Evolutionary conservation across 2,329 filamentous ascomycete species (phyloP), one percentile per base, ranked within the genome.

Genomic region (Talaromyces sp.): DNA sequence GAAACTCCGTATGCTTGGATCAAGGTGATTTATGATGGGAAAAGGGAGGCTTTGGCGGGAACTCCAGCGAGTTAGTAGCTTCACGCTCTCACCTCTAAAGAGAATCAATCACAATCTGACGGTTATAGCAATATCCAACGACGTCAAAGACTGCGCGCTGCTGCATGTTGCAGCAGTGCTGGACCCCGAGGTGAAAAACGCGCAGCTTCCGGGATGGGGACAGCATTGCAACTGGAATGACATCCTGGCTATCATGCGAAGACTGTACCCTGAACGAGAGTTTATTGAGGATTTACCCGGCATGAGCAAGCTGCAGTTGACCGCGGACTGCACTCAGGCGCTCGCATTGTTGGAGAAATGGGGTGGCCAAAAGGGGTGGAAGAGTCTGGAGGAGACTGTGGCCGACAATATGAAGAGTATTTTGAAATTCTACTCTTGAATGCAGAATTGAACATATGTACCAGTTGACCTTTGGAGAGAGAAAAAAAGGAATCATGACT

Each of bases 151-250:
- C 34, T 60, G 59, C 27, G 59, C 59, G 2, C 40, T 56, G 16
- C 42, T 60, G 12, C 59, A 60, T 14, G 52, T 60, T 23, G 53
- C 59, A 34, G 59, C 59, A 34, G 53, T 60, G 5, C 42, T 60
- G 30, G 59, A 60, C 23, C 42, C 59, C 2, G 53, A 60, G 9
- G 53, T 56, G 30, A 56, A 36, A 23, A 60, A 60, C 16, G 36
- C 40, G 40, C 40, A 31, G 14, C 40, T 60, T 30, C 40, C 42
- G 4, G 59, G 40, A 27, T 60, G 59, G 59, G 59, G 59, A 31
- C 28, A 56, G 42, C 33, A 47, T 53, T 60, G 40, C 23, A 60
- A 47, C 42, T 60, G 59, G 59, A 60, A 60, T 51, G 59, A 60
- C 3, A 42, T 60, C 28, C n/a, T 56, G 23, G 59, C 53, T 12